Base-by-base conservation (phyloP, 2,329 filamentous ascomycete genomes). In the Colletotrichum tropicale region DNA sequence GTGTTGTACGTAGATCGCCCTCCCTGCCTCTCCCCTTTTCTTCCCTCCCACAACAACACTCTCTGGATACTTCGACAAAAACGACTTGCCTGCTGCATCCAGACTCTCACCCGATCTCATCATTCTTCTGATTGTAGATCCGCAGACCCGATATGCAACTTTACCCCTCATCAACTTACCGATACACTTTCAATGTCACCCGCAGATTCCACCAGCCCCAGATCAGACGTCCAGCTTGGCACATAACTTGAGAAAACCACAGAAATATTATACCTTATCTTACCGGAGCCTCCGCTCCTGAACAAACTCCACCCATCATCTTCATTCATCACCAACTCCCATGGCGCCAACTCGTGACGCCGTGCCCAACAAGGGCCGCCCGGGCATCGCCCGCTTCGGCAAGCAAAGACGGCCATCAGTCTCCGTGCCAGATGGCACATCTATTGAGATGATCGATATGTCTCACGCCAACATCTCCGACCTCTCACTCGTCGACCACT, bases 141-240 rank as follows among this genome's bases (percentile, higher is more conserved):
- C 70, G 34, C 70, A 73, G 70, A 68, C 64, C 73, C 73, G 73
- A 72, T 75, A 75, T 75, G 73, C 73, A 75, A 73, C 56, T 73
- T 73, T 75, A 75, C 73, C 73, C 73, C 62, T 73, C 64, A 60
- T 68, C 73, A 66, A 65, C 58, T 75, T 67, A 68, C 70, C 73
- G 68, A 68, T 60, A 75, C 73, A 68, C 70, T 68, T 73, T 73
- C 73, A 75, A 75, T 75, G 73, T 73, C 64, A 73, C 73, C 30
- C 56, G 73, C 70, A 75, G 24, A 72, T 58, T 75, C 48, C 73
- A 75, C 28, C 73, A 73, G 64, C 70, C 73, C 70, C 73, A 75
- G 73, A 75, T 75, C 70, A 67, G 73, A 73, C 73, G 34, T 75
- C 73, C 73, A 75, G 73, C 73, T 75, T 75, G 73, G 73, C 73